Conservation (phyloP, 2,329 filamentous ascomycete genomes). For the Colletotrichum aenigma region DNA sequence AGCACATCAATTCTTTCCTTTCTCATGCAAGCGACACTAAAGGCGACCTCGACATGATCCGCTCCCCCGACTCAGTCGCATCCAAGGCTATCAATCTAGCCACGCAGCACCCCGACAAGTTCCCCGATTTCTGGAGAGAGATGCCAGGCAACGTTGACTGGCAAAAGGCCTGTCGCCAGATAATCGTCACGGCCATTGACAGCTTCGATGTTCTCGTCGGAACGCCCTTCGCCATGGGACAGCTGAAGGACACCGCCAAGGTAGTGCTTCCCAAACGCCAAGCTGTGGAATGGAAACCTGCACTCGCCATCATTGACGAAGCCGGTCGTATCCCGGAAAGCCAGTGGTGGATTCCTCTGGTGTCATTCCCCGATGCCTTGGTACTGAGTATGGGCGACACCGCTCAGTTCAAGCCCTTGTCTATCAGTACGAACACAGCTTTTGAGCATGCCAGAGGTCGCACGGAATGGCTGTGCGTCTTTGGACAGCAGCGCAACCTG, state of each 20-base stretch:
- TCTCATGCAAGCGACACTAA: not conserved
- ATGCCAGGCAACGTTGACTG: not conserved
- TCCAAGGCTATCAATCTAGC: not conserved
- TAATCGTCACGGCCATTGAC: not conserved
- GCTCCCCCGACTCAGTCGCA: not conserved
- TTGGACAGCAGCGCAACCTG: not conserved
- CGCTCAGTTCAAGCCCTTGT: not conserved
- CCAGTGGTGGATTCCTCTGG: constrained; percentile 3
- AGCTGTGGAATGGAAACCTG: not conserved
- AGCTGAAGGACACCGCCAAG: not conserved
- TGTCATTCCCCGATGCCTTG: not conserved
- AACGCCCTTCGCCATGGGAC: not conserved
- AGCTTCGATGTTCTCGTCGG: not conserved
- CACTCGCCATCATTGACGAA: not conserved
- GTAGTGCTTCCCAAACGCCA: not conserved
- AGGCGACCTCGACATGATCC: not conserved
- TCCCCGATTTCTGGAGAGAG: not conserved
- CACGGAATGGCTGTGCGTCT: not conserved
- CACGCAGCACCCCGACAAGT: not conserved
- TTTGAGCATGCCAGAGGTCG: not conserved
- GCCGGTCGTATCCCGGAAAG: not conserved
- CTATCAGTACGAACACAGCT: not conserved
- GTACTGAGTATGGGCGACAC: not conserved
- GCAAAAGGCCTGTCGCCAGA: not conserved
- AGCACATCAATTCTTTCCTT: not conserved